Conservation (phyloP, 768 basidiomycete species). For the Leccinellum rugosiceps region DNA sequence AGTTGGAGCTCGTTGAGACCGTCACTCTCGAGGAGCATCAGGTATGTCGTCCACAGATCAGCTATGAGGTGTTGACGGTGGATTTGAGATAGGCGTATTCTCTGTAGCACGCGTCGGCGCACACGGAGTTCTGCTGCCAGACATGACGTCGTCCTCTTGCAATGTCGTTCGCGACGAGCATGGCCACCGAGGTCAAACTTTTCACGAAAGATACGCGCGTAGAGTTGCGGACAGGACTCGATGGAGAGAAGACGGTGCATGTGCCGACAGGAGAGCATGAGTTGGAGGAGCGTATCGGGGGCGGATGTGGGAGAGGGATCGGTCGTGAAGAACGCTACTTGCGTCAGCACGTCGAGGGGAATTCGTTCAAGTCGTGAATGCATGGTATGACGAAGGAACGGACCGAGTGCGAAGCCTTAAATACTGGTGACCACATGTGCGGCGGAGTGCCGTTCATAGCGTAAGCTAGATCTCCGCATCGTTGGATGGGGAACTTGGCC, state of each 20-base stretch:
- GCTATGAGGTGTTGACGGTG: conserved; percentile 29
- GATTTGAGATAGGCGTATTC: conserved; percentile 37
- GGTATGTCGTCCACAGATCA: conserved; percentile 56
- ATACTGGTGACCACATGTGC: conserved; percentile 20
- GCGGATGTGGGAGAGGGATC: conserved; percentile 37
- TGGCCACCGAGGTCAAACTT: conserved; percentile 44
- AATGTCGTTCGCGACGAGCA: conserved; percentile 23
- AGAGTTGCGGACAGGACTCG: conserved; percentile 48
- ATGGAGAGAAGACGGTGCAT: conserved; percentile 44
- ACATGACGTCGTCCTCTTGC: conserved; percentile 36
- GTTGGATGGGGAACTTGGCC: conserved; percentile 30
- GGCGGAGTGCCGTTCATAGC: conserved; percentile 33
- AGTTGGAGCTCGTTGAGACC: conserved; percentile 48
- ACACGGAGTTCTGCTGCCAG: conserved; percentile 48
- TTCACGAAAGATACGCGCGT: conserved; percentile 49
- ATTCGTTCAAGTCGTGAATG: conserved; percentile 44
- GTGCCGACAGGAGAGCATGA: conserved; percentile 45
- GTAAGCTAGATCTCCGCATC: conserved; percentile 33
- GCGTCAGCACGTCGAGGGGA: conserved; percentile 55
- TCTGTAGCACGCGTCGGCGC: conserved; percentile 46
- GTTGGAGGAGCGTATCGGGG: conserved; percentile 39
- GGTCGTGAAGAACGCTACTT: conserved; percentile 49
- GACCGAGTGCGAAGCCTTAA: conserved; percentile 18
- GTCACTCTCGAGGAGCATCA: conserved; percentile 60
- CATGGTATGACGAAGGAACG: conserved; percentile 35